Evolutionary conservation across 768 basidiomycete genomes (phyloP).

Genomic region (Russula emetica): DNA sequence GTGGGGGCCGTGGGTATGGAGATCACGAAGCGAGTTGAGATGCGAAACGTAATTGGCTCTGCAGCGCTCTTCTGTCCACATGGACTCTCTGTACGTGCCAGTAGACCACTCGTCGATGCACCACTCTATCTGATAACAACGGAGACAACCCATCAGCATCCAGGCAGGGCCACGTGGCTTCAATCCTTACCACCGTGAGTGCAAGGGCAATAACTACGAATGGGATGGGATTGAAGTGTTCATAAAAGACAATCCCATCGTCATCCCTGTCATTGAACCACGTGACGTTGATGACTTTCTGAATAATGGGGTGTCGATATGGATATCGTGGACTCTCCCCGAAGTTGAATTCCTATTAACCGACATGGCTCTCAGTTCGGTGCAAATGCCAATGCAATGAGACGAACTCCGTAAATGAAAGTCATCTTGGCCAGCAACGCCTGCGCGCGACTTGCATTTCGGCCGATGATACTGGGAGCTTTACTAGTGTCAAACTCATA

Average conservation of each 20-base stretch:
- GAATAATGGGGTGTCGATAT: slow-evolving; percentile 15
- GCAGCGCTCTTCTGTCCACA: slow-evolving; percentile 1
- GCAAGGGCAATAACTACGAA: slow-evolving; percentile 4
- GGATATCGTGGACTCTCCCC: background rate
- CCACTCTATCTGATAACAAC: slow-evolving; percentile 13
- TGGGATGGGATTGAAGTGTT: slow-evolving; percentile 7
- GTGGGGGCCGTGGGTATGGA: background rate
- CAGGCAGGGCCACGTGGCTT: background rate
- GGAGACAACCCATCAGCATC: background rate
- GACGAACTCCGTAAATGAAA: slow-evolving; percentile 14
- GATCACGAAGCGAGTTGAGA: background rate
- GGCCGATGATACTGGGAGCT: slow-evolving; percentile 7
- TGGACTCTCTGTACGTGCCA: background rate
- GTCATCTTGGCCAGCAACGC: slow-evolving; percentile 1
- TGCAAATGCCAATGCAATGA: background rate
- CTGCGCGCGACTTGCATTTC: background rate
- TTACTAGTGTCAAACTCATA: slow-evolving; percentile 17
- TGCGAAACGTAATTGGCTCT: background rate
- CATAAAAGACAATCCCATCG: slow-evolving; percentile 1
- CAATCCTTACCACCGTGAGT: slow-evolving; percentile 14
- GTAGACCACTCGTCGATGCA: slow-evolving; percentile 12
- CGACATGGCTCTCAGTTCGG: background rate
- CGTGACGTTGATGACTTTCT: slow-evolving; percentile 11
- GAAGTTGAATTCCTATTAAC: background rate
- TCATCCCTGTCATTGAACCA: slow-evolving; percentile 6